Evolutionary conservation across 1,284 basidiomycete genomes (phyloP).

Genomic region (Microbotryum violaceum): DNA sequence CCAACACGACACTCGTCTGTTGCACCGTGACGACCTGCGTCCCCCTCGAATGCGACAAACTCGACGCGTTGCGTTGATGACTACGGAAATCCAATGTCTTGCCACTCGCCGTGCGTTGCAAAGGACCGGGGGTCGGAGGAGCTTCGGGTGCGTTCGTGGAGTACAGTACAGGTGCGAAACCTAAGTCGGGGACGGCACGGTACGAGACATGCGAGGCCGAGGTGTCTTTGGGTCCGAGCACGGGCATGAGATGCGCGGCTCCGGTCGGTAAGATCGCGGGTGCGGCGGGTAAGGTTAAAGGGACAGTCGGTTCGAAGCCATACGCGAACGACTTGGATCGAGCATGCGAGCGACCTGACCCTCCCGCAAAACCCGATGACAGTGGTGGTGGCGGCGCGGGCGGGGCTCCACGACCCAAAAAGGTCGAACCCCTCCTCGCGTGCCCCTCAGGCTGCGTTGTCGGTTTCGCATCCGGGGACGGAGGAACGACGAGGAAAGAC

Average conservation of each 20-base stretch:
- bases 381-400: constrained; percentile 54
- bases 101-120: constrained; percentile 26
- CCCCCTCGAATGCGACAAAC: constrained; percentile 1
- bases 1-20: constrained; percentile 46
- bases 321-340: constrained; percentile 35
- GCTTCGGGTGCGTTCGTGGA: constrained; percentile 15
- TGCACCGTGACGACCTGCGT: constrained; percentile 9
- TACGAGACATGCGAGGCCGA: constrained; percentile 28
- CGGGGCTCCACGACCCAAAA: constrained; percentile 30
- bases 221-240: constrained; percentile 14
- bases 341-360: constrained; percentile 19
- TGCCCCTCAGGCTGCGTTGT: constrained; percentile 58
- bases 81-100: constrained; percentile 1
- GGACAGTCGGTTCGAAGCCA: constrained; percentile 31
- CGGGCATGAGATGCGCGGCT: constrained; percentile 35
- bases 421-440: constrained; percentile 34
- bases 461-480: constrained; percentile 40
- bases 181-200: constrained; percentile 37
- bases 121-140: constrained; percentile 21
- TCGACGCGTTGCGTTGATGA: constrained; percentile 7
- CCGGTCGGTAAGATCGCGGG: constrained; percentile 31
- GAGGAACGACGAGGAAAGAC: constrained; percentile 68
- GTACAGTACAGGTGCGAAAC: constrained; percentile 35
- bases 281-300: constrained; percentile 26
- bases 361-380: constrained; percentile 32